phyloP scores from a whole-genome alignment of 371 early-diverging fungal species.

The Apophysomyces sp. region DNA sequence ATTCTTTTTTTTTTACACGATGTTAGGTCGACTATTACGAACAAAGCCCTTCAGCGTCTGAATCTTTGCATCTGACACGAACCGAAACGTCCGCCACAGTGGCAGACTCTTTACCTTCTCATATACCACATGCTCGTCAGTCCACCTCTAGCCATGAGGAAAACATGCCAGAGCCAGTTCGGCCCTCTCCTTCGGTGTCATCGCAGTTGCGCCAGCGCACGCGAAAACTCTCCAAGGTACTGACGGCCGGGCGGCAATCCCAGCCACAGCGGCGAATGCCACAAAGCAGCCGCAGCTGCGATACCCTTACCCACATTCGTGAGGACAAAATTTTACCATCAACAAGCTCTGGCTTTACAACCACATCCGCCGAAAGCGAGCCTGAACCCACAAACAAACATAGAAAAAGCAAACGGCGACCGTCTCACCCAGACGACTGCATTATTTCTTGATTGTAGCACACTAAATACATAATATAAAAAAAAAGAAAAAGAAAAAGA shows the following conservation, averaged over 20 bases:
- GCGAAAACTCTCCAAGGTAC: slow-evolving; percentile 26
- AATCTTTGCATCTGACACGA: neutral
- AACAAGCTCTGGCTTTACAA: neutral
- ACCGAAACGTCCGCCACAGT: neutral
- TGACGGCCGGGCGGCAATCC: slow-evolving; percentile 5
- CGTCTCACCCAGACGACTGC: slow-evolving; percentile 22
- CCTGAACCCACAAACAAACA: neutral
- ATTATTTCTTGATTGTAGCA: slow-evolving; percentile 17
- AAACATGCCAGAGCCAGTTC: slow-evolving; percentile 1
- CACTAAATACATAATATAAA: slow-evolving; percentile 1
- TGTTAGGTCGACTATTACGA: neutral
- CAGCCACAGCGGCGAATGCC: slow-evolving; percentile 6
- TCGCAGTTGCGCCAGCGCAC: slow-evolving; percentile 37
- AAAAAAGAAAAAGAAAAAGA: slow-evolving; percentile 6
- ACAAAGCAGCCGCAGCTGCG: slow-evolving; percentile 20
- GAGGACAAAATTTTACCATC: slow-evolving; percentile 9
- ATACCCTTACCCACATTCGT: slow-evolving; percentile 12
- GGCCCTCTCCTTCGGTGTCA: slow-evolving; percentile 33
- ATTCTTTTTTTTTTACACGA: neutral
- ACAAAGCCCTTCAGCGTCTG: neutral
- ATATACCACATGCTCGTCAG: neutral
- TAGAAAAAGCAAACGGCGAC: slow-evolving; percentile 6
- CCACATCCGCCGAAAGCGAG: neutral
- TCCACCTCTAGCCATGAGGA: neutral
- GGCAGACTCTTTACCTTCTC: neutral